A percentile compares a stretch with the other conserved stretches of the same genome.
Evolutionary conservation across 768 basidiomycete genomes (phyloP).

Genomic region (Plicaturopsis crispa): DNA sequence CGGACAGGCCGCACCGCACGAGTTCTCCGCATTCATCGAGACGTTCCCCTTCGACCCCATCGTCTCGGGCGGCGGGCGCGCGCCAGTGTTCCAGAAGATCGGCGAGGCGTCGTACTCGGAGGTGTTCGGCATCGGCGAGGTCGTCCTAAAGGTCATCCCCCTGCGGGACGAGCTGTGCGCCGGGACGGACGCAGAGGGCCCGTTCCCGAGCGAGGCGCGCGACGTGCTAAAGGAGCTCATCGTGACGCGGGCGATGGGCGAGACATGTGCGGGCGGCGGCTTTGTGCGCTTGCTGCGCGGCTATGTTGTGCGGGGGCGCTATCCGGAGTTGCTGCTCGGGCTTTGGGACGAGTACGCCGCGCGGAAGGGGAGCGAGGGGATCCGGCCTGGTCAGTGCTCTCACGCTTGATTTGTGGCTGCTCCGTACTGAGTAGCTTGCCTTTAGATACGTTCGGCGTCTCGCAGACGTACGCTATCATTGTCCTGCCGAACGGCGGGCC

Average conservation of each 20-base stretch:
- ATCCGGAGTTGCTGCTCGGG: conserved; percentile 70
- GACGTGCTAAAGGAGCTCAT: conserved; percentile 79
- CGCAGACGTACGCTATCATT: conserved; percentile 85
- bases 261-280: conserved; percentile 52
- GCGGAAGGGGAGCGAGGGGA: conserved; percentile 72
- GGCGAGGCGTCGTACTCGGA: conserved; percentile 97
- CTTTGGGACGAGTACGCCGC: conserved; percentile 85
- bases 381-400: conserved; percentile 67
- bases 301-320: conserved; percentile 80
- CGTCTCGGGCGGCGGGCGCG: conserved; percentile 26
- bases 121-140: conserved; percentile 84
- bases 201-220: conserved; percentile 62
- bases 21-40: conserved; percentile 79
- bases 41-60: conserved; percentile 72
- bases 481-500: conserved; percentile 85
- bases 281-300: conserved; percentile 80
- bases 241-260: conserved; percentile 71
- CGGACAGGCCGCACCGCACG: conserved; percentile 57
- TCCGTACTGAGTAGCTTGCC: conserved; percentile 2
- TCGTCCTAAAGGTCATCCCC: conserved; percentile 89
- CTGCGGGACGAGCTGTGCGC: conserved; percentile 43
- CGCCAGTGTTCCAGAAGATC: conserved; percentile 61
- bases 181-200: conserved; percentile 41
- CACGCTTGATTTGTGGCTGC: conserved; percentile 1
- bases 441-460: conserved; percentile 64